Evolutionary conservation across 192 early-diverging fungal genomes (phyloP), one percentile per base, ranked within the genome.

Genomic region (Coemansia sp.): DNA sequence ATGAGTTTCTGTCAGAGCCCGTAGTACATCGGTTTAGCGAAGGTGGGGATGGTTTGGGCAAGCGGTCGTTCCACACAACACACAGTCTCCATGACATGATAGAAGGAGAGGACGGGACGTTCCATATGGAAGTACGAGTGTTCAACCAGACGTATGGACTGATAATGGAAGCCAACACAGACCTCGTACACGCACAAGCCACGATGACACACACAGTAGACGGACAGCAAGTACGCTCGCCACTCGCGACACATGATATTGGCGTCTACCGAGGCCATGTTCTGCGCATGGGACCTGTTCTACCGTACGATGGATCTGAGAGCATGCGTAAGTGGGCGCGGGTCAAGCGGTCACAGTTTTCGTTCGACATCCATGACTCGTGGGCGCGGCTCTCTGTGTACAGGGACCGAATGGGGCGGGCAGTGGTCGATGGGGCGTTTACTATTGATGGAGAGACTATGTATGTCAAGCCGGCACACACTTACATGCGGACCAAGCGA

Each of bases 121-220:
- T 90, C 49, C 84, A 88, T 42, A 42, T 91, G 3, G 68, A 84
- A 32, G 77, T 93, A 42, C 73, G 62, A 8, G 88, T 88, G 26
- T 91, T 79, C 82, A 90, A 91, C 70, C 82, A 80, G 26, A 90
- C 90, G 1, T 91, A 91, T 60, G 67, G 72, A 52, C 73, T 93
- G 44, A 67, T 91, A 44, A 75, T 93, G 26, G 85, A 88, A 67
- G 90, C 89, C 30, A 93, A 93, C 73, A 59, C 75, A 16, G 90
- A 91, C 68, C 65, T 93, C 42, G 70, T 93, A 52, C 90, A 93
- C 69, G 87, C 90, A 1, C 70, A 88, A 3, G 88, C 88, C 3
- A 82, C 67, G 16, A 66, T 78, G 58, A 74, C 68, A 26, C 68
- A 50, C 10, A 62, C 62, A 21, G 61, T 68, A 33, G 23, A 23